Evolutionary conservation across 1,284 basidiomycete species (phyloP), one percentile per base, ranked within the genome.

Genomic region (Tilletia walkeri): DNA sequence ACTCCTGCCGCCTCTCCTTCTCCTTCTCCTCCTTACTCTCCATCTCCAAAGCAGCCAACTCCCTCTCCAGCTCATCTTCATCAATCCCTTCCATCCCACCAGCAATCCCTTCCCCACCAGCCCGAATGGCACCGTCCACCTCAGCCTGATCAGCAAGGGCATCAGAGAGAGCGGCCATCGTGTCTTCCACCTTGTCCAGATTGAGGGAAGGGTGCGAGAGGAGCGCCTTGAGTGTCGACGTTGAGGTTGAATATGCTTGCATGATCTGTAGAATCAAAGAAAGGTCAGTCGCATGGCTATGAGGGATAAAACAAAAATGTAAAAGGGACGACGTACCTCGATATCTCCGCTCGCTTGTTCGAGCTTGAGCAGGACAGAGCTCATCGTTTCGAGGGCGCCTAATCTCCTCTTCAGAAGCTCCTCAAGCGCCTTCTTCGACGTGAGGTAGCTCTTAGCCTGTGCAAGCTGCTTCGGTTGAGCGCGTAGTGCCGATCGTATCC

Each of bases 291-390:
- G 10, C 47, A 48, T 9, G 10, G 47, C 47, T 48, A 48, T 18
- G 9, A 9, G 9, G 47, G 10, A 48, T 48, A 45, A 45, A 45
- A 45, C 6, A 5, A 12, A 45, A 45, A 45, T 45, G 41, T 45
- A 45, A 45, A 45, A 45, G 41, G 41, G 41, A 56, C 18, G 41
- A 76, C 84, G 70, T 81, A 94, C 93, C 86, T 94, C 91, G 6
- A 94, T 88, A 83, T 98, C 92, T 4, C 90, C 90, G 59, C 91
- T 91, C 24, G 95, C 92, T 18, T 90, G 88, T 84, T 98, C 93
- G 2, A 98, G 91, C 66, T 89, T 89, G 67, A 92, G 85, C 20
- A 96, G 84, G 0, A 94, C 92, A 1, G 87, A 85, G 71, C 91
- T 89, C 12, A 98, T 85, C 53, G 90, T 92, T 67, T 90, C 88